phyloP scores from a whole-genome alignment of 768 basidiomycete species.

The Trametes villosa region DNA sequence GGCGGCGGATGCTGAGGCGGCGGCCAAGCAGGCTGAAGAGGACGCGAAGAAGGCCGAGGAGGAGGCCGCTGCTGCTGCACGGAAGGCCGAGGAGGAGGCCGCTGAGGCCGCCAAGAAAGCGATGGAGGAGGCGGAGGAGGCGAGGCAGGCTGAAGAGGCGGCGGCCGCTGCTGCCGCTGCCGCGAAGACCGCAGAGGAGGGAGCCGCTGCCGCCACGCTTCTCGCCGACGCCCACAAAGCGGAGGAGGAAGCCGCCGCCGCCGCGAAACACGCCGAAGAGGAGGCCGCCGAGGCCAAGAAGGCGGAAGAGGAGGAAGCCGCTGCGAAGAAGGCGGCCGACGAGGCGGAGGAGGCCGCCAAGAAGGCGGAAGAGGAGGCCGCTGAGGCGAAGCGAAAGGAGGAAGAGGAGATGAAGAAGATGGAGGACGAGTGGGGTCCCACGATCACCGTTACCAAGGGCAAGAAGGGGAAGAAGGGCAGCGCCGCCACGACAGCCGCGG shows the following conservation, averaged over 20 bases:
- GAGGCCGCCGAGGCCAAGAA: constrained; percentile 6
- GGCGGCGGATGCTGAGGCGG: constrained; percentile 11
- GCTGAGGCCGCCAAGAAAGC: constrained; percentile 19
- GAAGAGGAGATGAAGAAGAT: constrained; percentile 12
- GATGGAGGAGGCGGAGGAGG: constrained; percentile 12
- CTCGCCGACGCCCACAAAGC: background rate
- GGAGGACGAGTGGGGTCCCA: constrained; percentile 21
- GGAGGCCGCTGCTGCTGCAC: constrained; percentile 10
- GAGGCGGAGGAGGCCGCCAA: constrained; percentile 8
- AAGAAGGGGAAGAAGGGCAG: constrained; percentile 31
- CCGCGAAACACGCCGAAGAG: constrained; percentile 8
- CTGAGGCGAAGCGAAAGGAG: background rate
- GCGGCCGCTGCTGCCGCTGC: constrained; percentile 18
- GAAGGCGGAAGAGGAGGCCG: constrained; percentile 1
- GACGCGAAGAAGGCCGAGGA: constrained; percentile 14
- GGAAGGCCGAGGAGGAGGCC: constrained; percentile 10
- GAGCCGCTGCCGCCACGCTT: constrained; percentile 19
- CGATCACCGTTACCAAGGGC: constrained; percentile 12
- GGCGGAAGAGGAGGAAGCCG: background rate
- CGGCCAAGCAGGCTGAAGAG: constrained; percentile 9
- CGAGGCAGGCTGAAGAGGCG: constrained; percentile 11
- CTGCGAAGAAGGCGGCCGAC: constrained; percentile 14
- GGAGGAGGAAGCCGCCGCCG: background rate
- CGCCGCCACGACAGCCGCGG: constrained; percentile 6
- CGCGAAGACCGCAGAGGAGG: constrained; percentile 12